Base-by-base conservation (phyloP, 73 alveolate species). In the Symbiodinium pilosum region DNA sequence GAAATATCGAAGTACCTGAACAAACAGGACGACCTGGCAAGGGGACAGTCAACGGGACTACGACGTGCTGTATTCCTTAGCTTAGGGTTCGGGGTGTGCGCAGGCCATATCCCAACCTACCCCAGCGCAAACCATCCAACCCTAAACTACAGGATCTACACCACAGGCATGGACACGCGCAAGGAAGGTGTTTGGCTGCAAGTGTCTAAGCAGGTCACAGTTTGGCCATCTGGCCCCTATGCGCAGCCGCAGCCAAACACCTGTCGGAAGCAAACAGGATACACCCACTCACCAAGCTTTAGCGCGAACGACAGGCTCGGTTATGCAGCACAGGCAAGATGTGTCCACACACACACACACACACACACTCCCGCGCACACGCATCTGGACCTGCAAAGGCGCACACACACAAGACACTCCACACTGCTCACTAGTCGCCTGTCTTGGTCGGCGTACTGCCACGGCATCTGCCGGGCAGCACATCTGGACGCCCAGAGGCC, bases 161-260 rank as follows among this genome's bases (percentile, higher is more conserved):
- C 77, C 28, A 36, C 18, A 32, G 28, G 77, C 77, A 59, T 59
- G 77, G 38, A 59, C 2, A 59, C 1, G 77, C 77, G 12, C 38
- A 28, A 24, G 28, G 18, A 59, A 7, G 77, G 77, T 59, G 77
- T 59, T 59, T 59, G 77, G 77, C 77, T 59, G 77, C 77, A 20
- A 59, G 77, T 28, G 28, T 20, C 6, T 59, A 36, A 59, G 77
- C 28, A 24, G 38, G 1, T 36, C 77, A 36, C 18, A 28, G 36
- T 59, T 36, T 1, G 77, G 77, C 77, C 18, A 59, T 59, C 77
- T 59, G 28, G 77, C 77, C 77, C 77, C 77, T n/a, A 16, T 24
- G 77, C 77, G 77, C 32, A 59, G 77, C 77, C 77, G 77, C 77
- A 59, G 77, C 77, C 77, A 59, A 59, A 59, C 77, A 59, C 77